Evolutionary conservation across 306 rosid genomes (phyloP).

Genomic region (Glycine soja): DNA sequence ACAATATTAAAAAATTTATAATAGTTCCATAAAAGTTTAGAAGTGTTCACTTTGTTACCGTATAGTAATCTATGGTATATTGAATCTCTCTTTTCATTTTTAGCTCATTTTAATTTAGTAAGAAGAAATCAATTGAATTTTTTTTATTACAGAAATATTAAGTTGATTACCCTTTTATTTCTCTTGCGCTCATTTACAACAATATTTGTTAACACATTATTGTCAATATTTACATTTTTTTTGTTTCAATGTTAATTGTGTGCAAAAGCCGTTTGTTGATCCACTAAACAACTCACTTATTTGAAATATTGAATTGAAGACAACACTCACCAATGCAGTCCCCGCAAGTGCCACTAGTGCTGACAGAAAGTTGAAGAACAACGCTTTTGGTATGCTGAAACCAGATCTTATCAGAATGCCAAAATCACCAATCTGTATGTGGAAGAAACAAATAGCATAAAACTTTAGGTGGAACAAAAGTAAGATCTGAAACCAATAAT

Average conservation of each 20-base stretch:
- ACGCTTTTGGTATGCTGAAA: conserved; percentile 83
- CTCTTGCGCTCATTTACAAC: conserved; percentile 17
- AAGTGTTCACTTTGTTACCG: not conserved
- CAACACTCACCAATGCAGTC: conserved; percentile 75
- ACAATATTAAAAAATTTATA: not conserved
- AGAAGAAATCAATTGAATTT: no score
- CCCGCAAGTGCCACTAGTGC: conserved; percentile 96
- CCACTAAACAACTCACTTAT: conserved; percentile 22
- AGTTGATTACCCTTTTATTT: conserved; percentile 13
- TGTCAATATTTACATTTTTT: not conserved
- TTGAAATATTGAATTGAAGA: conserved; percentile 31
- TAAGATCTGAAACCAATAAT: no score
- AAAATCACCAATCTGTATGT: conserved; percentile 88
- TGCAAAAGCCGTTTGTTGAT: conserved; percentile 26
- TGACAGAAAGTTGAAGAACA: conserved; percentile 91
- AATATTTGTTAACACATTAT: not conserved
- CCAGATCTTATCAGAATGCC: conserved; percentile 95
- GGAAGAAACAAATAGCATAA: conserved; percentile 43
- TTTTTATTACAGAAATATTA: no score
- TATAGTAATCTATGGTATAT: conserved; percentile 20
- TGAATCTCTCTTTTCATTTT: not conserved
- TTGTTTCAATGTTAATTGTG: conserved; percentile 8
- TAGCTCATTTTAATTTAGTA: not conserved
- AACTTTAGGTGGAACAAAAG: not conserved
- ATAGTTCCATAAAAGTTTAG: conserved; percentile 6